phyloP scores from a whole-genome alignment of 495 filamentous ascomycete genomes.

The Penicillium coprophilum region DNA sequence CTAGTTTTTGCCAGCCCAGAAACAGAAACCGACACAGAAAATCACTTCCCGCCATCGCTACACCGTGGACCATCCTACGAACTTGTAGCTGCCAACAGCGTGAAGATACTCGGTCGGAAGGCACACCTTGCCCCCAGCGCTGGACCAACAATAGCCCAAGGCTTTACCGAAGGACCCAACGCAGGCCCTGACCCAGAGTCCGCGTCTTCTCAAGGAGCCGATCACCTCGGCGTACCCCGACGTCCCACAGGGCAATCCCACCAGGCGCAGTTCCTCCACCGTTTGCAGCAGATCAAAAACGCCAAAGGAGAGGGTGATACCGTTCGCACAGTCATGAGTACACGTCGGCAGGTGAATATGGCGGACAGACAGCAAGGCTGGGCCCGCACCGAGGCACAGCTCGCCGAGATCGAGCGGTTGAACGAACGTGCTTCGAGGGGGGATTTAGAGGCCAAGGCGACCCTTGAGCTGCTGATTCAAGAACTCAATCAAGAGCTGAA shows the following conservation, averaged over 20 bases:
- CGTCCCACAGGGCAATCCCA: constrained; percentile 26
- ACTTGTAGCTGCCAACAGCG: constrained; percentile 59
- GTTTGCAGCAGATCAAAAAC: constrained; percentile 42
- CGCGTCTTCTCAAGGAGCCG: constrained; percentile 4
- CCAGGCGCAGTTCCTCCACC: constrained; percentile 47
- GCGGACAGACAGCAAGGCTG: constrained; percentile 41
- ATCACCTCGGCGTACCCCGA: constrained; percentile 13
- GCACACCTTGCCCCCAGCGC: constrained; percentile 40
- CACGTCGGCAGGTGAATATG: constrained; percentile 30
- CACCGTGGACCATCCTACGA: constrained; percentile 50
- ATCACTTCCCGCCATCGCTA: constrained; percentile 43
- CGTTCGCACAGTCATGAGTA: constrained; percentile 40
- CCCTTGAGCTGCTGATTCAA: constrained; percentile 28
- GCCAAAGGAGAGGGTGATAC: constrained; percentile 46
- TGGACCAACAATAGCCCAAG: constrained; percentile 11
- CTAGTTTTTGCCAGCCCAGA: constrained; percentile 62
- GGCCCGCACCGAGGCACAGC: constrained; percentile 43
- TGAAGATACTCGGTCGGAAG: constrained; percentile 49
- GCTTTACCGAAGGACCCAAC: not conserved
- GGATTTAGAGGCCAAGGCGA: constrained; percentile 34
- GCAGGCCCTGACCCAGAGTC: constrained; percentile 1
- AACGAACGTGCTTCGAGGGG: constrained; percentile 37
- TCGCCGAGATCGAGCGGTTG: constrained; percentile 36
- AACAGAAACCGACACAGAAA: constrained; percentile 28
- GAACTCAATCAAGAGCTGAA: constrained; percentile 9